Evolutionary conservation across 805 yeast species (phyloP), one percentile per base, ranked within the genome.

Genomic region (Lachancea dasiensis): DNA sequence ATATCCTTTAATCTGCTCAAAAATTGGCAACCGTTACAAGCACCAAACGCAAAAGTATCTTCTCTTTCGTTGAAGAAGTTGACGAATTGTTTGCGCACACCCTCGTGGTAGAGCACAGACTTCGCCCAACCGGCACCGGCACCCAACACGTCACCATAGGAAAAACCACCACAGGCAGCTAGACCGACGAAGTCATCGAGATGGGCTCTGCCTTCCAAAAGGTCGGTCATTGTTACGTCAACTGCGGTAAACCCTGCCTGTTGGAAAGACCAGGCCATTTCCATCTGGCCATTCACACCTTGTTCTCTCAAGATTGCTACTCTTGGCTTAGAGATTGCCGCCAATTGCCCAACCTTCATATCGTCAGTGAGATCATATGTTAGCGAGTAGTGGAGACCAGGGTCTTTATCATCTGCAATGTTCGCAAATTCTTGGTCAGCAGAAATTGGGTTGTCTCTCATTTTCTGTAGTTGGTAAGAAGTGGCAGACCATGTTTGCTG

Each of bases 61-160:
- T 70, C 68, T 64, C 98, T 80, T 38, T 77, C 83, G 54, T 79
- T 79, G 77, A 92, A 92, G 63, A 92, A 92, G 34, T 66, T 72
- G 47, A 68, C 64, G 61, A 92, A 92, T 66, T 86, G 89, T 19
- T 69, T 54, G 58, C 92, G 78, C 25, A 90, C 83, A 38, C 65
- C 69, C 25, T 77, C 85, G 58, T 90, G 82, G 73, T 80, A 87
- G 48, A 92, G 67, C 7, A 92, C 95, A 13, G 97, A 86, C 57
- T 86, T 87, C 41, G 98, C 98, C 98, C 98, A 92, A 41, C 98
- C 98, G 38, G 90, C 83, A 59, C 96, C 98, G 24, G 98, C 98
- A 50, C 98, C 98, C 43, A 92, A 70, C 34, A 92, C 98, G 65
- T 92, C 98, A 72, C 98, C 98, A 57, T 89, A 92, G 1, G 97